Evolutionary conservation across 306 rosid species (phyloP).

Genomic region (Dicorynia guianensis): DNA sequence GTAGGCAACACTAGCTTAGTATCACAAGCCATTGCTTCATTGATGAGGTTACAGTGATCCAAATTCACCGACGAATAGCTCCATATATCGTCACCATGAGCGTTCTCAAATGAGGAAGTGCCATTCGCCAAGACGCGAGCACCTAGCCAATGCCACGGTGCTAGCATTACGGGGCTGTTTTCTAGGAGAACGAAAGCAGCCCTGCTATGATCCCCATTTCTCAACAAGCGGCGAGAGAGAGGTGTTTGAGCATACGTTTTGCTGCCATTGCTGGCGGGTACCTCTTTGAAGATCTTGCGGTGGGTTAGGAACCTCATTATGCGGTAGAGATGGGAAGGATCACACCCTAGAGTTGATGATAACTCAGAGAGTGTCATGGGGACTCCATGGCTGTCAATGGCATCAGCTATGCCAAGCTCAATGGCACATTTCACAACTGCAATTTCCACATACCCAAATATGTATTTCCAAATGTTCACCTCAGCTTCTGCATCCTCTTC

Average conservation of each 20-base stretch:
- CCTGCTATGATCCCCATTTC: conserved; percentile 36
- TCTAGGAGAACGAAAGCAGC: conserved; percentile 39
- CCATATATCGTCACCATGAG: conserved; percentile 67
- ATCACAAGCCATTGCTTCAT: conserved; percentile 75
- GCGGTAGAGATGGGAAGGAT: conserved; percentile 46
- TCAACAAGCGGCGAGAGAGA: conserved; percentile 48
- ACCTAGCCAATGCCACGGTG: conserved; percentile 53
- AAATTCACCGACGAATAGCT: conserved; percentile 41
- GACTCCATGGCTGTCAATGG: conserved; percentile 56
- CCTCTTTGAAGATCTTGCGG: conserved; percentile 56
- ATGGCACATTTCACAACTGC: conserved; percentile 73
- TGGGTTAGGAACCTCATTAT: conserved; percentile 62
- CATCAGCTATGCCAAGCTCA: conserved; percentile 71
- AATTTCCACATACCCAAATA: conserved; percentile 62
- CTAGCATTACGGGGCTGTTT: conserved; percentile 54
- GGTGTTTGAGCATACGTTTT: conserved; percentile 45
- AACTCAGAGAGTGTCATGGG: conserved; percentile 62
- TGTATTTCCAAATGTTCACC: conserved; percentile 52
- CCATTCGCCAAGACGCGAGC: conserved; percentile 28
- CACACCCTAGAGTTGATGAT: conserved; percentile 54
- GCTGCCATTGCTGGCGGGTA: not conserved
- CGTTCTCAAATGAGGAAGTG: conserved; percentile 42
- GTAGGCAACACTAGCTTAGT: conserved; percentile 46
- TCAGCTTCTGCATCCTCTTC: conserved; percentile 53
- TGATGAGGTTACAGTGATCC: conserved; percentile 49